Conservation (phyloP, 495 filamentous ascomycete genomes). For the Bryoglossum gracile region DNA sequence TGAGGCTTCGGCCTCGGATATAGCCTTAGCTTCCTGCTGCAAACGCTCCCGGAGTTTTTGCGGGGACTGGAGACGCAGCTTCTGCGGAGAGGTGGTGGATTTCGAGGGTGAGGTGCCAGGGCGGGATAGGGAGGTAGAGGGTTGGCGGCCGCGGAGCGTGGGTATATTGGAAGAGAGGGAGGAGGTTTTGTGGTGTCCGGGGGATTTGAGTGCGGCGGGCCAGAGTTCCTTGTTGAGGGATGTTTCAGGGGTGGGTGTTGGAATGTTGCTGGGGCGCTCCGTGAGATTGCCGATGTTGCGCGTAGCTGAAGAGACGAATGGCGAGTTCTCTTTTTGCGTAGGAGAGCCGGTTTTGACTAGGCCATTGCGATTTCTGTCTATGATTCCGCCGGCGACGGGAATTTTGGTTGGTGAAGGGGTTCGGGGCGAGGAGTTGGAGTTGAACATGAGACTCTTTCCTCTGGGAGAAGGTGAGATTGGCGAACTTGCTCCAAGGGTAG, state of each 20-base stretch:
- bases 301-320: constrained; percentile 4
- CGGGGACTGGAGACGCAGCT: constrained; percentile 79
- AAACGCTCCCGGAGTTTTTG: constrained; percentile 90
- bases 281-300: constrained; percentile 21
- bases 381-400: constrained; percentile 19
- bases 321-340: constrained; percentile 20
- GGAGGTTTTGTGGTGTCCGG: constrained; percentile 16
- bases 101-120: too few relatives aligned
- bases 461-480: constrained; percentile 19
- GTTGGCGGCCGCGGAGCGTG: constrained; percentile 17
- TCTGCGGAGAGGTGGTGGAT: constrained; percentile 35
- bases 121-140: constrained; percentile 23
- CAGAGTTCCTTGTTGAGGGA: constrained; percentile 17
- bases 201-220: constrained; percentile 3
- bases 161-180: constrained; percentile 26
- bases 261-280: constrained; percentile 21
- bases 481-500: constrained; percentile 35
- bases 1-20: constrained; percentile 57
- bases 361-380: constrained; percentile 8
- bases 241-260: constrained; percentile 18
- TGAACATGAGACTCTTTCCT: constrained; percentile 14
- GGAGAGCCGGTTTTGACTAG: constrained; percentile 20
- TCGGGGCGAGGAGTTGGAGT: constrained; percentile 23
- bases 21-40: constrained; percentile 67
- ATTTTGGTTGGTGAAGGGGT: constrained; percentile 28